Evolutionary conservation across 2,329 filamentous ascomycete genomes (phyloP).

Genomic region (Zymoseptoria brevis): DNA sequence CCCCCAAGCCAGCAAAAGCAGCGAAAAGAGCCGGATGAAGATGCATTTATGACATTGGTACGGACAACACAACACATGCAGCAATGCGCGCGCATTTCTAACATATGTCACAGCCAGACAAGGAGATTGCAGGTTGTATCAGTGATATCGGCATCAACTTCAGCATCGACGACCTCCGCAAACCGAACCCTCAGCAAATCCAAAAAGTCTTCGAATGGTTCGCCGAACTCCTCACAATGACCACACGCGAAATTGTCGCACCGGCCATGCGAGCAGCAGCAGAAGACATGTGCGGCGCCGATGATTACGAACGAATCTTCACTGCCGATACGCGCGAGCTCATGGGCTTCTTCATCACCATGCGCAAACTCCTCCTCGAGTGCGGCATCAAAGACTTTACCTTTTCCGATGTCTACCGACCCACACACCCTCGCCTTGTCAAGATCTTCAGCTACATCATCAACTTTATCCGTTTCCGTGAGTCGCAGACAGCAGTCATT

Average conservation of each 20-base stretch:
- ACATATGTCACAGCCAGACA: slow-evolving; percentile 45
- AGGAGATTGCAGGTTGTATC: slow-evolving; percentile 92
- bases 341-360: slow-evolving; percentile 87
- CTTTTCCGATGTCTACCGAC: slow-evolving; percentile 84
- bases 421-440: slow-evolving; percentile 79
- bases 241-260: slow-evolving; percentile 85
- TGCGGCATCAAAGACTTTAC: slow-evolving; percentile 92
- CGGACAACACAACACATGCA: slow-evolving; percentile 10
- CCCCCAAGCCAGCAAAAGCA: slow-evolving; percentile 31
- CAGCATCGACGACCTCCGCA: slow-evolving; percentile 76
- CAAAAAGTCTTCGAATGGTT: slow-evolving; percentile 99
- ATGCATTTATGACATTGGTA: slow-evolving; percentile 46
- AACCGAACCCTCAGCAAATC: slow-evolving; percentile 87
- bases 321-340: slow-evolving; percentile 84
- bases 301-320: slow-evolving; percentile 68
- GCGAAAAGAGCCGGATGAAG: slow-evolving; percentile 36
- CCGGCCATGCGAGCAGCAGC: slow-evolving; percentile 90
- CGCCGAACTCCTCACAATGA: slow-evolving; percentile 86
- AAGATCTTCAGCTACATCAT: slow-evolving; percentile 98
- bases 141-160: slow-evolving; percentile 93
- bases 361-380: slow-evolving; percentile 69
- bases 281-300: slow-evolving; percentile 69
- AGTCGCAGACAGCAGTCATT: slow-evolving; percentile 81
- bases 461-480: slow-evolving; percentile 96
- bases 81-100: slow-evolving; percentile 3